Evolutionary conservation across 1,139 yeast species (phyloP), one percentile per base, ranked within the genome.

Genomic region (Taiozyma onychis): DNA sequence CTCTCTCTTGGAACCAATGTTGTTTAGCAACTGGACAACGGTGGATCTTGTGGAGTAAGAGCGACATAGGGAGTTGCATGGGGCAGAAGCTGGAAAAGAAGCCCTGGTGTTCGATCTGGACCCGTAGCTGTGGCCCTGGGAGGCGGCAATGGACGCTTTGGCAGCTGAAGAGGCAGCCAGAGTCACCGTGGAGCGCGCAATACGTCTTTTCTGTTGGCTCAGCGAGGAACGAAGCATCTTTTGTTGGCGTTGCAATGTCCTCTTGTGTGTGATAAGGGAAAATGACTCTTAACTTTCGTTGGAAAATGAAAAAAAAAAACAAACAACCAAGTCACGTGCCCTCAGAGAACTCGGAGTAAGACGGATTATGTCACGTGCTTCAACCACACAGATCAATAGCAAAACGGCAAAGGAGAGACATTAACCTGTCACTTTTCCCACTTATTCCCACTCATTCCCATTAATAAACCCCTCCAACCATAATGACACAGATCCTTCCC

Each of bases 1-100:
- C 71, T 93, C 99, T 60, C 98, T 80, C 68, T 93, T 93, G 47
- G 97, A 90, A 22, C 98, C 98, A 60, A 95, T 93, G 67, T 91
- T 93, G 74, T 91, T 95, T 66, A 93, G 75, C 51, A 95, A 76
- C 68, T 93, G 99, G 54, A 95, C 89, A 44, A 93, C 98, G 0
- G 99, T 93, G 21, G 97, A 88, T 71, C 97, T 77, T 39, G 97
- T 89, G 34, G 65, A 61, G 51, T 61, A 61, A 0, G 62, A 49
- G 28, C 62, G 62, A 45, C 59, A 54, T 24, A 54, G 42, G 22
- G 60, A 44, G 14, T 50, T 34, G 11, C 49, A 41, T 28, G 55
- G 44, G 6, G 43, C 42, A 10, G 35, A 14, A 47, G 41, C 21
- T 32, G 35, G 35, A 11, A 18, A 32, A 26, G 35, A 32, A 22